Percentiles rank a stretch among this genome's conserved stretches.
Conservation (phyloP, 495 filamentous ascomycete genomes). For the Arthonia radiata region DNA sequence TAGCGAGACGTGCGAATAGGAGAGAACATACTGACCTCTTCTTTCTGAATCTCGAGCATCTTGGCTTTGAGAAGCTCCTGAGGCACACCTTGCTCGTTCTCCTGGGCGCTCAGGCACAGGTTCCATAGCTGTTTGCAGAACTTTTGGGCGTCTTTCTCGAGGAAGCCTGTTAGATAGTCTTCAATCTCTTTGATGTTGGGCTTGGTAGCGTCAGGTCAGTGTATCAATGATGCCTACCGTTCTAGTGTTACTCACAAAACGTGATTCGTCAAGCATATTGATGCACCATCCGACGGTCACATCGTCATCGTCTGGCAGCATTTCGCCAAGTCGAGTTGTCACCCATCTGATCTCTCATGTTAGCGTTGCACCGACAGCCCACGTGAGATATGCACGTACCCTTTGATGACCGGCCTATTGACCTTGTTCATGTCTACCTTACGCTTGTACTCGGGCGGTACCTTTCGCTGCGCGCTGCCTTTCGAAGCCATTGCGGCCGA, state of each 20-base stretch:
- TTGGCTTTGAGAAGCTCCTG: slow-evolving; percentile 89
- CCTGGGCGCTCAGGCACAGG: slow-evolving; percentile 70
- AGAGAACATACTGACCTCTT: slow-evolving; percentile 38
- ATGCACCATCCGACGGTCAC: slow-evolving; percentile 85
- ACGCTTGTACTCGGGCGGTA: slow-evolving; percentile 74
- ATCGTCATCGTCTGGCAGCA: slow-evolving; percentile 78
- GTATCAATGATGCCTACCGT: neutral
- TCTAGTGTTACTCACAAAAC: slow-evolving; percentile 37
- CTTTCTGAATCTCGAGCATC: slow-evolving; percentile 77
- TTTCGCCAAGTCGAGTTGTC: slow-evolving; percentile 57
- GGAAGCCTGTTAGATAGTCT: slow-evolving; percentile 77
- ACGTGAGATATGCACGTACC: slow-evolving; percentile 24
- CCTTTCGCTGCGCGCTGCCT: too few species aligned
- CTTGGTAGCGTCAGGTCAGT: slow-evolving; percentile 26
- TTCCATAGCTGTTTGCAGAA: slow-evolving; percentile 95
- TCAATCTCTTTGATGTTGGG: slow-evolving; percentile 89
- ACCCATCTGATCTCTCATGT: slow-evolving; percentile 48
- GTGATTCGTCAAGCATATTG: slow-evolving; percentile 56
- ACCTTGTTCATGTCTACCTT: slow-evolving; percentile 97
- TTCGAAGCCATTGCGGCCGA: too few species aligned
- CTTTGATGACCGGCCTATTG: slow-evolving; percentile 93
- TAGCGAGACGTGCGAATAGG: neutral
- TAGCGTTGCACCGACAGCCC: neutral
- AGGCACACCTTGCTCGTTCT: slow-evolving; percentile 69
- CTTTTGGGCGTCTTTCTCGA: slow-evolving; percentile 71